phyloP scores from a whole-genome alignment of 257 asterid species.

The Lantana camara region DNA sequence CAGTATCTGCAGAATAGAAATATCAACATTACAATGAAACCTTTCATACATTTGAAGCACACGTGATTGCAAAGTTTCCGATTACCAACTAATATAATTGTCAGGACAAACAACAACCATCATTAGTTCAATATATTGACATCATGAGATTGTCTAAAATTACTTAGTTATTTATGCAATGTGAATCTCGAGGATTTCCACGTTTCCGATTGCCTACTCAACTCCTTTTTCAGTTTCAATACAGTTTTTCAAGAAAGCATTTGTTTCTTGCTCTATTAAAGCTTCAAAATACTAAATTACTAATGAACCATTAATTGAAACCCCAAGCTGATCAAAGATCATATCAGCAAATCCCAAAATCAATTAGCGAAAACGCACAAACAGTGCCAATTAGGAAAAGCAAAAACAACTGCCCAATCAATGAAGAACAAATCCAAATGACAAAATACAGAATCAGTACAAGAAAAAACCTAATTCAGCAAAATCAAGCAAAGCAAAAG shows the following conservation, averaged over 20 bases:
- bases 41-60: slow-evolving; percentile 16
- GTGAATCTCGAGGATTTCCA: background rate
- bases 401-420: background rate
- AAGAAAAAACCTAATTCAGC: slow-evolving; percentile 20
- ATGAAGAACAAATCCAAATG: background rate
- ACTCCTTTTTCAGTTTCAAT: background rate
- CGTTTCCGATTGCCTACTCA: background rate
- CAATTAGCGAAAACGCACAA: slow-evolving; percentile 1
- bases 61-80: background rate
- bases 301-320: background rate
- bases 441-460: background rate
- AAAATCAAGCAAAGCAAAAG: slow-evolving; percentile 2
- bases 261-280: background rate
- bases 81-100: slow-evolving; percentile 1
- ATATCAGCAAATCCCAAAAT: slow-evolving; percentile 5
- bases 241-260: background rate
- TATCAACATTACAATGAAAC: slow-evolving; percentile 4
- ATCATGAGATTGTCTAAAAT: background rate
- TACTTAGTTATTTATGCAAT: background rate
- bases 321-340: slow-evolving; percentile 4
- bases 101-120: background rate
- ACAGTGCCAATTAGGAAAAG: slow-evolving; percentile 1
- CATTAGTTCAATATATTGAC: background rate
- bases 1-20: slow-evolving; percentile 57
- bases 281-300: slow-evolving; percentile 2